These are phyloP conservation scores for Termitomyces sp. DNA, from an alignment of 768 basidiomycete genomes.

Conservation along the genomic window DNA sequence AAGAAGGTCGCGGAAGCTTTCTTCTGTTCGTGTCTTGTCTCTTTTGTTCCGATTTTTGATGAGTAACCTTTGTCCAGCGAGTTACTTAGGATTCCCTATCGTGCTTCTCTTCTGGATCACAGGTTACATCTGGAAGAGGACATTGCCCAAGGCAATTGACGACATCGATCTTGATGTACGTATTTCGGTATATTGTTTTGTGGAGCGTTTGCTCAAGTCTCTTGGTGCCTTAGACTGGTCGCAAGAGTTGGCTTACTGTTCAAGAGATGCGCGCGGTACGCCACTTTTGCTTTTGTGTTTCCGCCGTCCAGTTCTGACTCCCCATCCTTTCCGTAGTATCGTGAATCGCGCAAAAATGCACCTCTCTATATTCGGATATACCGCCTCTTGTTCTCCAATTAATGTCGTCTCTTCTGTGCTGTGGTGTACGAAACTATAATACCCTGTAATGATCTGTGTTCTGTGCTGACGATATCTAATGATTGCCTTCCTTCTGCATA, in stretches of 20 bases:
- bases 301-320: background rate
- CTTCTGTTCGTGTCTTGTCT: slow-evolving; percentile 26
- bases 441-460: slow-evolving; percentile 1
- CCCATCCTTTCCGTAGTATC: slow-evolving; percentile 21
- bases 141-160: slow-evolving; percentile 26
- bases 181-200: background rate
- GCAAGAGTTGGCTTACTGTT: slow-evolving; percentile 41
- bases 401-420: slow-evolving; percentile 4
- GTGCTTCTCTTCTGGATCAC: slow-evolving; percentile 32
- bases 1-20: slow-evolving; percentile 25
- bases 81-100: slow-evolving; percentile 35
- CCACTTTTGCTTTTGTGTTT: background rate
- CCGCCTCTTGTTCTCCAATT: slow-evolving; percentile 36
- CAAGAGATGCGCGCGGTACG: slow-evolving; percentile 36
- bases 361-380: slow-evolving; percentile 31
- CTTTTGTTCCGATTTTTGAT: background rate
- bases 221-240: slow-evolving; percentile 24
- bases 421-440: background rate
- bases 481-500: background rate
- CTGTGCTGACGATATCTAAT: background rate
- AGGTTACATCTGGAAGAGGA: slow-evolving; percentile 36
- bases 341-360: slow-evolving; percentile 31
- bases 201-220: background rate
- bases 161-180: slow-evolving; percentile 37
- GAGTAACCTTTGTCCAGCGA: slow-evolving; percentile 13